Evolutionary conservation across 768 basidiomycete species (phyloP), one percentile per base, ranked within the genome.

Genomic region (Leccinum boreale): DNA sequence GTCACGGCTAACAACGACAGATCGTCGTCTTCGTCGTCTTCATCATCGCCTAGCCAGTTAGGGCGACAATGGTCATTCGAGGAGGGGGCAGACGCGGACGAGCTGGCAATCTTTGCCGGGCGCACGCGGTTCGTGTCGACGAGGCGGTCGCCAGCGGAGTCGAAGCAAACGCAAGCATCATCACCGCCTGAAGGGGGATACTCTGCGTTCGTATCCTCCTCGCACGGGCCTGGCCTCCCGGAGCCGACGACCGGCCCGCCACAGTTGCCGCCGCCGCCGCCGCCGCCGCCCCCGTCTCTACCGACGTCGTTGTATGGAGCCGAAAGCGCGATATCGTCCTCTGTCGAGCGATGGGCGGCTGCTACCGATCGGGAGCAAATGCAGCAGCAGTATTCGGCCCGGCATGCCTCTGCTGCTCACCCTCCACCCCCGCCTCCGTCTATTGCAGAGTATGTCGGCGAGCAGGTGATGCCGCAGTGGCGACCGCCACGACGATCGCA

Each of bases 101-200:
- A 87, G 59, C 74, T 90, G 4, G 76, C 82, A 0, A 86, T 90
- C 46, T 85, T 89, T 63, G 83, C 86, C 0, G 89, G 88, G 4
- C 81, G 82, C 57, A 86, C 82, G 0, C 77, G 83, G 9, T 81
- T 90, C 42, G 81, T 89, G 14, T 81, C 83, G 3, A 73, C 76
- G 8, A 78, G 79, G 62, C 73, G 72, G 39, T 42, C 19, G n/a
- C 17, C n/a, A 42, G 39, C n/a, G n/a, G 67, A 68, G 23, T 55
- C 58, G 24, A 61, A 54, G 44, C 61, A 62, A 36, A 10, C 55
- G 39, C 39, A n/a, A 42, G n/a, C 10, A n/a, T n/a, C 39, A 19
- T 1, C 39, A 19, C 39, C n/a, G 1, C 29, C 55, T 2, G 68
- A 65, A 6, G 53, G 35, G 1, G 23, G 2, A 5, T 59, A 57